Conservation (phyloP, 2,329 filamentous ascomycete species). For the Nemania abortiva region DNA sequence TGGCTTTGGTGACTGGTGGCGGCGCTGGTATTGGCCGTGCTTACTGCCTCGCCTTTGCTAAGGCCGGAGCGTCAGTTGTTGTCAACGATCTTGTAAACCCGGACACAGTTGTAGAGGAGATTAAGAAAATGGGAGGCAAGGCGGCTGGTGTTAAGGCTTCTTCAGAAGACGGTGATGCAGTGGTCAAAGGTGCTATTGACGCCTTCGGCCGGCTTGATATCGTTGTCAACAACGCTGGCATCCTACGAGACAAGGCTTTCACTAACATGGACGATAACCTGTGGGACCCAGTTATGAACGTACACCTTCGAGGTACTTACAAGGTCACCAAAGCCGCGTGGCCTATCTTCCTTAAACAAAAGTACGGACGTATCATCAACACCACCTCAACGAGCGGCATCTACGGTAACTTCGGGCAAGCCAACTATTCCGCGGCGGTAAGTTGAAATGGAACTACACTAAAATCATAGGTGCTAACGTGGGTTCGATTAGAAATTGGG, state of each 20-base stretch:
- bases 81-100: conserved; percentile 97
- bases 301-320: conserved; percentile 94
- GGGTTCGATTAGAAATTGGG: conserved; percentile 74
- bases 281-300: conserved; percentile 92
- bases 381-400: conserved; percentile 97
- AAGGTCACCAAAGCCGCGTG: conserved; percentile 97
- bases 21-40: conserved; percentile 92
- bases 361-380: conserved; percentile 97
- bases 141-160: conserved; percentile 94
- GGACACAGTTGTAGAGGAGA: conserved; percentile 90
- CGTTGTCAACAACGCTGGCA: conserved; percentile 97
- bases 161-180: conserved; percentile 89
- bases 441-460: conserved; percentile 53
- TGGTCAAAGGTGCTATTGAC: conserved; percentile 94
- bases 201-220: conserved; percentile 94
- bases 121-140: conserved; percentile 88
- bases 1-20: conserved; percentile 87
- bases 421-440: conserved; percentile 93
- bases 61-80: conserved; percentile 84
- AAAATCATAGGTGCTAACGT: conserved; percentile 42
- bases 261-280: conserved; percentile 95
- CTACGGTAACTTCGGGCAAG: conserved; percentile 98
- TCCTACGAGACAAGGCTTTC: conserved; percentile 97
- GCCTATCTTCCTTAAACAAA: conserved; percentile 98
- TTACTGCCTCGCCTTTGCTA: conserved; percentile 90